Evolutionary conservation across 257 asterid genomes (phyloP).

Genomic region (Gardenia jasminoides): DNA sequence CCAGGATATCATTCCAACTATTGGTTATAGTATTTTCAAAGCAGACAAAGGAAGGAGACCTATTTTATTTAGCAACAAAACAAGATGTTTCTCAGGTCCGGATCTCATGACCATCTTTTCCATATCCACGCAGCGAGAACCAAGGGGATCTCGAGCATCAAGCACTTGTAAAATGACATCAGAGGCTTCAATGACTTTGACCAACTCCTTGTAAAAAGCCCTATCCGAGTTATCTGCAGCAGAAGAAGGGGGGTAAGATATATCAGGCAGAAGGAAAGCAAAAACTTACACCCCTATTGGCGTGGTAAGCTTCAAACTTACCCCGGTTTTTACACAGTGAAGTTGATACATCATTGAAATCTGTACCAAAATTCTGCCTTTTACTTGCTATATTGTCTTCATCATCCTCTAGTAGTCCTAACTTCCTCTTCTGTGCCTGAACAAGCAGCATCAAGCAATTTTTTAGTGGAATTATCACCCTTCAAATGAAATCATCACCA

Average conservation of each 20-base stretch:
- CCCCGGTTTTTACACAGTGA: conserved; percentile 45
- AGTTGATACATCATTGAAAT: conserved; percentile 27
- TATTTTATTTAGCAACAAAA: conserved; percentile 86
- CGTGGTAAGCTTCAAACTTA: conserved; percentile 22
- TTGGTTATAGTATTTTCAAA: background rate
- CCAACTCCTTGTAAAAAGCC: conserved; percentile 88
- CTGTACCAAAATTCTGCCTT: conserved; percentile 42
- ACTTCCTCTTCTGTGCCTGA: conserved; percentile 74
- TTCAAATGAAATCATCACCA: background rate
- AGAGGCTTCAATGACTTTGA: conserved; percentile 85
- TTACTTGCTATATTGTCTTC: conserved; percentile 30
- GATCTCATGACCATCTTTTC: conserved; percentile 81
- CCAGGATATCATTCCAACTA: background rate
- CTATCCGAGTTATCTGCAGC: conserved; percentile 66
- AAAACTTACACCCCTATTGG: background rate
- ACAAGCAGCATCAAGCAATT: background rate
- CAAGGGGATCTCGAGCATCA: conserved; percentile 97
- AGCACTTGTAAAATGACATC: conserved; percentile 96
- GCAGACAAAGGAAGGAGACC: conserved; percentile 40
- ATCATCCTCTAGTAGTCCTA: conserved; percentile 71
- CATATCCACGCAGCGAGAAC: conserved; percentile 91
- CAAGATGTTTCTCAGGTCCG: conserved; percentile 77
- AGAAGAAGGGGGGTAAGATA: conserved; percentile 1
- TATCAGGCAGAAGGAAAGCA: background rate
- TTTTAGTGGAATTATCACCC: background rate